Evolutionary conservation across 331 rosid genomes (phyloP).

Genomic region (Acacia concinna): DNA sequence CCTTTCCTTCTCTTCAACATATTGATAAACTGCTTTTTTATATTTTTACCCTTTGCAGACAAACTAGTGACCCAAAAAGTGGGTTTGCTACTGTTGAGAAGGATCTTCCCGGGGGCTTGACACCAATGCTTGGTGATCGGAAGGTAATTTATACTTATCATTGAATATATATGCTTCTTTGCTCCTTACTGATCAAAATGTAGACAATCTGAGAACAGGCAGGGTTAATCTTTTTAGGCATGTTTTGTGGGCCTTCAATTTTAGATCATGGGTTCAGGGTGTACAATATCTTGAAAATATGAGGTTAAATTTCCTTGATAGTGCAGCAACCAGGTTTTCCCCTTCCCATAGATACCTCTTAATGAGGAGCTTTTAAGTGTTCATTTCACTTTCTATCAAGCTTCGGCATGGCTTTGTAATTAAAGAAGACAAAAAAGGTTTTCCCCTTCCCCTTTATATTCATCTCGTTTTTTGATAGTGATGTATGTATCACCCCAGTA

Average conservation of each 20-base stretch:
- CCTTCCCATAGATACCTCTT: too few species aligned
- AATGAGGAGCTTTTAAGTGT: too few species aligned
- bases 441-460: background rate
- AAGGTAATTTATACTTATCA: conserved; percentile 54
- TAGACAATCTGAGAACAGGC: background rate
- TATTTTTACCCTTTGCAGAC: conserved; percentile 49
- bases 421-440: too few species aligned
- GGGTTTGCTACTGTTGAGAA: conserved; percentile 98
- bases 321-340: background rate
- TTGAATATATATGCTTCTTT: background rate
- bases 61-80: conserved; percentile 93
- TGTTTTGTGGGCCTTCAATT: background rate
- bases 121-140: conserved; percentile 96
- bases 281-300: background rate
- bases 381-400: too few species aligned
- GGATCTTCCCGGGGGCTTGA: conserved; percentile 93
- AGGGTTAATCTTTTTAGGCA: background rate
- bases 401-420: too few species aligned
- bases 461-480: background rate
- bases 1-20: conserved; percentile 1
- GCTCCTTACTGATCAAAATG: background rate
- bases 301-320: background rate
- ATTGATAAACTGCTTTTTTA: background rate
- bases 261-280: background rate
- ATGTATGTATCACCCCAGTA: background rate